Evolutionary conservation across 495 filamentous ascomycete genomes (phyloP), one percentile per base, ranked within the genome.

Genomic region (Neurospora hispaniola): DNA sequence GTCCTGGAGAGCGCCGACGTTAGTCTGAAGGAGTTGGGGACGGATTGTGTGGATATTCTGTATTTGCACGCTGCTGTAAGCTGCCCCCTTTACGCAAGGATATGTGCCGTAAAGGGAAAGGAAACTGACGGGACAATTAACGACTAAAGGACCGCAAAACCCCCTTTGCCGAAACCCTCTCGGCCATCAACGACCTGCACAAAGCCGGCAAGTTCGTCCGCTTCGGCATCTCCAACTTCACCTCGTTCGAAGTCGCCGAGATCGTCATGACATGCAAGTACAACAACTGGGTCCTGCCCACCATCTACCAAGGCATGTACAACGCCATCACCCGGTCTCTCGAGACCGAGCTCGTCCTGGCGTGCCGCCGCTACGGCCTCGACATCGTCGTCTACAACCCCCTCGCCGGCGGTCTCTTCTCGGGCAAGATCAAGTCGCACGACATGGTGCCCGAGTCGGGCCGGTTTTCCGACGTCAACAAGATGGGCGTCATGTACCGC

Each of bases 351-450:
- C 83, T 97, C 42, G 85, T 97, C 40, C 90, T 88, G 0, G 89
- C 89, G 7, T 97, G 93, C 76, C 87, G 89, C n/a, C 89, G 93
- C 18, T 97, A 95, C 78, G 92, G 93, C 0, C 84, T 98, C 39
- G 92, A 96, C 73, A 88, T 97, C 35, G 94, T 97, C 38, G 85
- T 95, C n/a, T 97, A 98, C 81, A 97, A 97, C 80, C 94, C 94
- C 0, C 83, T 92, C 70, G 93, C 92, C 11, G 94, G 94, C 6
- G 94, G 94, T 0, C 80, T 97, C 23, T 91, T 97, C 78, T 90
- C 90, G 35, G 93, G 94, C 71, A 96, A 96, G 78, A 94, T 94
- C 84, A 94, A 93, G 82, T 54, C 46, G 43, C 82, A 80, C 40
- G 91, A 92, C 78, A 75, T 81, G 14, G 81, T 90, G 0, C 92